Percentiles rank a stretch among this genome's conserved stretches.
phyloP scores from a whole-genome alignment of 441 rosid species.

The Euphorbia corollata region DNA sequence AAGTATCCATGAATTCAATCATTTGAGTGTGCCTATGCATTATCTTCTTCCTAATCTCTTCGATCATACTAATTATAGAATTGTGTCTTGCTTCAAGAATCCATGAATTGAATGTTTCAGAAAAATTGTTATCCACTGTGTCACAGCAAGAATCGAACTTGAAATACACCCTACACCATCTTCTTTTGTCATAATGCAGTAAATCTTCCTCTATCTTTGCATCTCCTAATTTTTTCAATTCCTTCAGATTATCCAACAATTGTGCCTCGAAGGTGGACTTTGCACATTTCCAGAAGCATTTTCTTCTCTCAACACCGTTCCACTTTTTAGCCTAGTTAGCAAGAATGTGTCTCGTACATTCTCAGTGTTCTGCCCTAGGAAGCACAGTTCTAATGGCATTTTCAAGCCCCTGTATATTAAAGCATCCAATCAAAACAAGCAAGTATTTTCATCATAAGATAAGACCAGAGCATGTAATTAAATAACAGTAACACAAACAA shows the following conservation, averaged over 20 bases:
- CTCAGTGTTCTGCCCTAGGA: background rate
- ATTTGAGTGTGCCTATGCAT: background rate
- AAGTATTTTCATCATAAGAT: too few species aligned
- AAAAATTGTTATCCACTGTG: background rate
- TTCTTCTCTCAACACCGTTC: background rate
- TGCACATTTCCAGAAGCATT: background rate
- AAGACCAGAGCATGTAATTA: too few species aligned
- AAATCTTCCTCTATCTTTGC: background rate
- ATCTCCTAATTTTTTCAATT: background rate
- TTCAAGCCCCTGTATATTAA: too few species aligned
- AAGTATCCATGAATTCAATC: background rate
- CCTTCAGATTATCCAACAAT: background rate
- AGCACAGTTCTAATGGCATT: too few species aligned
- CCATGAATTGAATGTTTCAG: background rate
- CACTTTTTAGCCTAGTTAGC: background rate
- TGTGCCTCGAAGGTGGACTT: background rate
- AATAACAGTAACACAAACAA: too few species aligned
- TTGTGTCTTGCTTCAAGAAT: background rate
- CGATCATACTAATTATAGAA: background rate
- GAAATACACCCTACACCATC: background rate
- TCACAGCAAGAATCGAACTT: background rate
- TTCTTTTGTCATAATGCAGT: too few species aligned
- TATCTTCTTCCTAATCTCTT: background rate
- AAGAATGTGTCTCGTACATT: background rate
- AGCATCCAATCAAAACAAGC: too few species aligned